Evolutionary conservation across 768 basidiomycete genomes (phyloP), one percentile per base, ranked within the genome.

Genomic region (Lentinus brumalis): DNA sequence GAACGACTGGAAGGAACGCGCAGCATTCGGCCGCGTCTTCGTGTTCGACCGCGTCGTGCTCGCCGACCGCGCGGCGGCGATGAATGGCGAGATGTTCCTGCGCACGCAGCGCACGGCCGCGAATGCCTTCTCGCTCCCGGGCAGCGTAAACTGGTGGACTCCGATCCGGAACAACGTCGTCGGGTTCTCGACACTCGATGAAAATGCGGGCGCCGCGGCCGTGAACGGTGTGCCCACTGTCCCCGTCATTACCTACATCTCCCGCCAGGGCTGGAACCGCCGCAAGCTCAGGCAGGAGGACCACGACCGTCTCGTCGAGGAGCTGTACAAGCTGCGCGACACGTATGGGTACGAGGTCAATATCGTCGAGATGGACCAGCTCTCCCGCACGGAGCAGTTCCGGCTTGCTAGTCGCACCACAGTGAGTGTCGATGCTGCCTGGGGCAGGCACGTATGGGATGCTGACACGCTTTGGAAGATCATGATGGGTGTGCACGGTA

Each of bases 401-500:
- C 74, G 76, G 53, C 75, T 98, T 3, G 89, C 95, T 10, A 91
- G 86, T 3, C 80, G 92, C 62, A 94, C 94, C 2, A 97, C 95
- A 51, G 92, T 95, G 70, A 67, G 86, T 74, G 2, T 38, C 50
- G 6, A 42, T 21, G 61, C 18, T 56, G 26, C 31, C 38, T 40
- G 31, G 10, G 16, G 18, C 18, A 18, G n/a, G 6, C 18, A 47
- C 4, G 32, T 16, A 15, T 15, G 41, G 14, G n/a, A 16, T 10
- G n/a, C 32, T 26, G 12, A 39, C 67, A 21, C 15, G 44, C 10
- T 39, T n/a, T 31, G 35, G 6, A 61, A 96, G 94, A 92, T 96
- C 68, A 83, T 96, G 87, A 89, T 96, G 83, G 94, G 94, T 59
- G 89, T 96, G 15, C 94, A 96, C 67, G 94, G 95, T 10, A 96